Base-by-base conservation (phyloP, 495 filamentous ascomycete genomes). In the Cercophora scortea region DNA sequence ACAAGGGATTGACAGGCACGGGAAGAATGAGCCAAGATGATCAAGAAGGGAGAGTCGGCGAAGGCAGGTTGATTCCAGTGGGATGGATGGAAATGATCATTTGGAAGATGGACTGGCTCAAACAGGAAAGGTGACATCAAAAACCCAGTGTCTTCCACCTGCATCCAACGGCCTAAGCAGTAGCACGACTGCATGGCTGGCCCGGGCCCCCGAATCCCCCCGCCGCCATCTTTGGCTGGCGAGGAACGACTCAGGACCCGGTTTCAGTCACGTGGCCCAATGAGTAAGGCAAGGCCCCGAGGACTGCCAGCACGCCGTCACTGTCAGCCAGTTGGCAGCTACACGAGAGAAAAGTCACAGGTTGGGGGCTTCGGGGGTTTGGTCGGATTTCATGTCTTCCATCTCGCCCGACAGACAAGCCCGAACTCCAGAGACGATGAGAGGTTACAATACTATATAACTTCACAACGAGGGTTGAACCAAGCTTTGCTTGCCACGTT, bases 91-190 rank as follows among this genome's bases (percentile, higher is more conserved):
- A 12, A 43, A 32, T 36, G 34, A 39, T 56, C 47, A 32, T 47
- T 42, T 6, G 15, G 15, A 42, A 42, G 38, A 40, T 40, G n/a
- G 46, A 34, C 15, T n/a, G 13, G 53, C 48, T 46, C 48, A 56
- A 51, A 47, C 42, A 41, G 43, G 42, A 33, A 47, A 55, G 42
- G 54, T 52, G 55, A 57, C 55, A 57, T 57, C 55, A 57, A 57
- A 53, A 25, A 49, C 45, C 55, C 44, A 50, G 50, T 44, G 15
- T 50, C 42, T 48, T 49, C 38, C 43, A 16, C 41, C 11, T 25
- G 19, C 45, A 32, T 40, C 10, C 36, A 38, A 11, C 16, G 34
- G 43, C 42, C n/a, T n/a, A n/a, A n/a, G n/a, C n/a, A n/a, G n/a
- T 32, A n/a, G 33, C 34, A 25, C 38, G 17, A 32, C 17, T 12